phyloP scores from a whole-genome alignment of 352 stramenopile genomes.

The Phytophthora citricola region DNA sequence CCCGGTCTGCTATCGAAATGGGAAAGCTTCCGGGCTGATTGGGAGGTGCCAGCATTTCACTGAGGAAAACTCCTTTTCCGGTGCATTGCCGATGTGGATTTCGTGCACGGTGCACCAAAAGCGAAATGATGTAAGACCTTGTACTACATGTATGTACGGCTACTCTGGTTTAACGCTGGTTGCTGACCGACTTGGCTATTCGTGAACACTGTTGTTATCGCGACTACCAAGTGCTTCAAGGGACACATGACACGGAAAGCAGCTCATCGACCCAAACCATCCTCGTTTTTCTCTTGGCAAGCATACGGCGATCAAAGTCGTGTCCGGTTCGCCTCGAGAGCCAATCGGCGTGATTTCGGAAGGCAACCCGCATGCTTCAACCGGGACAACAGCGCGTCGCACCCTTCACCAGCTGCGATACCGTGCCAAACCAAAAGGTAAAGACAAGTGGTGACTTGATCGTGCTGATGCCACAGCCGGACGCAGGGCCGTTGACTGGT shows the following conservation, averaged over 20 bases:
- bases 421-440: slow-evolving; percentile 22
- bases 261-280: slow-evolving; percentile 7
- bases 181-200: neutral
- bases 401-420: slow-evolving; percentile 13
- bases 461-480: slow-evolving; percentile 22
- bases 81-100: neutral
- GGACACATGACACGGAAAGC: no score
- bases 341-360: slow-evolving; percentile 29
- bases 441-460: slow-evolving; percentile 29
- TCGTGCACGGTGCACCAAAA: no score
- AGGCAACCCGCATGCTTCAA: slow-evolving; percentile 21
- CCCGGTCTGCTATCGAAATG: slow-evolving; percentile 22
- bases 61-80: slow-evolving; percentile 15
- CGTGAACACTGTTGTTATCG: slow-evolving; percentile 19
- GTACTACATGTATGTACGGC: no score
- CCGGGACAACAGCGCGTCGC: slow-evolving; percentile 15
- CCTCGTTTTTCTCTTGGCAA: slow-evolving; percentile 21
- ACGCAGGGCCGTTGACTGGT: slow-evolving; percentile 25
- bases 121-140: no score
- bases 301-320: slow-evolving; percentile 18
- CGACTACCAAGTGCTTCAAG: slow-evolving; percentile 18
- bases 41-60: slow-evolving; percentile 9
- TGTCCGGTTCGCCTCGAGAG: slow-evolving; percentile 9
- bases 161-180: neutral
- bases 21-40: slow-evolving; percentile 18